Evolutionary conservation across 345 rosid genomes (phyloP).

Genomic region (Jatropha curcas): DNA sequence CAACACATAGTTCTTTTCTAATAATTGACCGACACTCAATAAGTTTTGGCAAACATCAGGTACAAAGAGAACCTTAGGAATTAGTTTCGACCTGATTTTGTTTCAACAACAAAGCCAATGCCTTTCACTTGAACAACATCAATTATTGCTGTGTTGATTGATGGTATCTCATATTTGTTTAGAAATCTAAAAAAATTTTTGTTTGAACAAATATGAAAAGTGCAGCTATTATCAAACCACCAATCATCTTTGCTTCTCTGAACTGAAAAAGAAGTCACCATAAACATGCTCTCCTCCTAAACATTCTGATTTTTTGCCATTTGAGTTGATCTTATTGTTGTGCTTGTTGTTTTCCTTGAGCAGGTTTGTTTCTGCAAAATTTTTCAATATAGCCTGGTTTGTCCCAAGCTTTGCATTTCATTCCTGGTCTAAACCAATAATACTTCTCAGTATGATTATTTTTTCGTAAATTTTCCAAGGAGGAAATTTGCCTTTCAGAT

Average conservation of each 20-base stretch:
- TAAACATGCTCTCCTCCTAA: neutral
- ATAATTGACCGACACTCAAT: neutral
- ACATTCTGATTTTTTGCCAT: neutral
- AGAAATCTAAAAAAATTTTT: neutral
- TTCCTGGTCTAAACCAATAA: neutral
- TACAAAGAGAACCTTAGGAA: neutral
- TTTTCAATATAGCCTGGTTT: neutral
- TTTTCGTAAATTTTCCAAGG: neutral
- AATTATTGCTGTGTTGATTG: neutral
- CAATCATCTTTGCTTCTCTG: neutral
- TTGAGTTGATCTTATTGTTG: too few species aligned
- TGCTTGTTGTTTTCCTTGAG: neutral
- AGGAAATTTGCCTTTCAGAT: too few species aligned
- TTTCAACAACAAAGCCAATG: neutral
- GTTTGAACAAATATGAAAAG: neutral
- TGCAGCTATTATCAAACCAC: neutral
- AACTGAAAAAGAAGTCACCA: neutral
- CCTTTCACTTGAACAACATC: neutral
- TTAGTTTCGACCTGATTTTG: neutral
- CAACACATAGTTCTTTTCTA: neutral
- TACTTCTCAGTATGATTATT: neutral
- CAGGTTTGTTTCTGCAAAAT: neutral
- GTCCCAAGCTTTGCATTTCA: neutral
- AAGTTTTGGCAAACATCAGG: neutral
- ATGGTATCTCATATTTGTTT: too few species aligned